Conservation (phyloP, 1,284 basidiomycete genomes). For the Irpex sp. region DNA sequence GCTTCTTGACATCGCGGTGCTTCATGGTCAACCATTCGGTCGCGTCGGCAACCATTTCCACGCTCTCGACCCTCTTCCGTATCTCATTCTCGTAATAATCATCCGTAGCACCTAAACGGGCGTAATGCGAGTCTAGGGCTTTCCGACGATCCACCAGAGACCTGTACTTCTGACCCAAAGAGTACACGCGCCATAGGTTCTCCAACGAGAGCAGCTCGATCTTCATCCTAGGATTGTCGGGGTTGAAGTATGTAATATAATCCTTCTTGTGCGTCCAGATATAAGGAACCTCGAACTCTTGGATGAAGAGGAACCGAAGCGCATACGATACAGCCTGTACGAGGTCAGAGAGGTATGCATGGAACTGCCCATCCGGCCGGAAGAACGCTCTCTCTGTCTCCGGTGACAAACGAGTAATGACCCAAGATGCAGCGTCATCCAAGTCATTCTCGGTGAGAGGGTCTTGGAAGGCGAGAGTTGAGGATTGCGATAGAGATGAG, state of each 20-base stretch:
- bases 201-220: slow-evolving; percentile 71
- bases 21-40: slow-evolving; percentile 90
- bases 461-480: slow-evolving; percentile 66
- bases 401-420: slow-evolving; percentile 81
- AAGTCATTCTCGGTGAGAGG: slow-evolving; percentile 69
- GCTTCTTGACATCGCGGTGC: slow-evolving; percentile 76
- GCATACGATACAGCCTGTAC: slow-evolving; percentile 80
- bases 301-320: slow-evolving; percentile 82
- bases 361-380: slow-evolving; percentile 52
- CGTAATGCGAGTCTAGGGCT: slow-evolving; percentile 62
- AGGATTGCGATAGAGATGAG: slow-evolving; percentile 73
- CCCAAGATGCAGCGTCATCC: slow-evolving; percentile 85
- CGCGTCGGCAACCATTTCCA: slow-evolving; percentile 90
- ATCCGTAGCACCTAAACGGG: slow-evolving; percentile 59
- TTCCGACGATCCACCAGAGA: slow-evolving; percentile 76
- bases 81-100: slow-evolving; percentile 73
- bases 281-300: slow-evolving; percentile 92
- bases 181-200: slow-evolving; percentile 87
- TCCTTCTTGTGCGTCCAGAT: slow-evolving; percentile 94
- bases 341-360: slow-evolving; percentile 65
- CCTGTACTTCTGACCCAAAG: slow-evolving; percentile 83
- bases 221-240: slow-evolving; percentile 47
- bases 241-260: slow-evolving; percentile 78
- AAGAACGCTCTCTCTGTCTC: slow-evolving; percentile 77
- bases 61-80: slow-evolving; percentile 59